Conservation (phyloP, 73 alveolate genomes). For the Tetrahymena malaccensis region DNA sequence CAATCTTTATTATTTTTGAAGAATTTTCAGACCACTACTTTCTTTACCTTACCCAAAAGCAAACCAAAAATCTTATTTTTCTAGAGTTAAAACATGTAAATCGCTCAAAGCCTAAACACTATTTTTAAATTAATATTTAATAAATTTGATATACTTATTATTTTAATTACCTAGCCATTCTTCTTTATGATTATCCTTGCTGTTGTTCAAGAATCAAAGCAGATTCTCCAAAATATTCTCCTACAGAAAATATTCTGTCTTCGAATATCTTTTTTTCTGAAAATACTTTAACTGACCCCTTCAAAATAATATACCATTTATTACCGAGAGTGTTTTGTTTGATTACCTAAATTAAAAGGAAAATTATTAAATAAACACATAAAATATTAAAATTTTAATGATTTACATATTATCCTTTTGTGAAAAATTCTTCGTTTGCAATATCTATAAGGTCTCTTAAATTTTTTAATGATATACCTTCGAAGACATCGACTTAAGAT, state of each 20-base stretch:
- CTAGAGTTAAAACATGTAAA: not conserved
- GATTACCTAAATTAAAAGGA: not conserved
- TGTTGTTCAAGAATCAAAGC: not conserved
- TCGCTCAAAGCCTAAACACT: not conserved
- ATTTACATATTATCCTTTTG: not conserved
- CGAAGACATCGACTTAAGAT: not conserved
- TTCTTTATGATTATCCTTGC: not conserved
- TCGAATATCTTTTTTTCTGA: not conserved
- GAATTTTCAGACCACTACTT: not conserved
- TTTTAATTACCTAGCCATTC: not conserved
- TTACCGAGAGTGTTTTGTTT: not conserved
- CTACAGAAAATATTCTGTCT: not conserved
- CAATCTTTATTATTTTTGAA: not conserved
- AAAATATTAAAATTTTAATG: not conserved
- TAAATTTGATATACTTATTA: not conserved
- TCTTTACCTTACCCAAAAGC: not conserved
- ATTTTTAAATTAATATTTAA: not conserved
- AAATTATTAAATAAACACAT: not conserved
- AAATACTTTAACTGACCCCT: not conserved
- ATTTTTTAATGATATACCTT: not conserved
- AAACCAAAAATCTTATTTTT: not conserved
- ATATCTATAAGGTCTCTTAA: not conserved
- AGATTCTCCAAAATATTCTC: not conserved
- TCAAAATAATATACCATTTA: not conserved
- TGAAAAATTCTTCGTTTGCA: not conserved